Evolutionary conservation across 805 yeast species (phyloP).

Genomic region (Zygosaccharomyces kombuchaensis): DNA sequence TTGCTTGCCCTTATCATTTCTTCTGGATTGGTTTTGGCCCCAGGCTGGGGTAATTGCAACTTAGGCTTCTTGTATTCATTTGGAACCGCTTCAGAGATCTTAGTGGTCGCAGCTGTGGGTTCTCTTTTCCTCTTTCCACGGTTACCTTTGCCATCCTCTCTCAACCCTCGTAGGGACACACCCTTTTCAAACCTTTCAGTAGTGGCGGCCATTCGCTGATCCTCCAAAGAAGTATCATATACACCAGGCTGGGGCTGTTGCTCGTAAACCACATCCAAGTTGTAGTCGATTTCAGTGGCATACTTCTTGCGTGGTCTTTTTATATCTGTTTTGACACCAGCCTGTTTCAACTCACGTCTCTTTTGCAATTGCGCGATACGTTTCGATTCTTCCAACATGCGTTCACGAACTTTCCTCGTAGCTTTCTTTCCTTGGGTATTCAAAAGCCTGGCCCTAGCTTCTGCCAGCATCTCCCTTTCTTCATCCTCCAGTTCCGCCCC

Average conservation of each 20-base stretch:
- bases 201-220: constrained; percentile 36
- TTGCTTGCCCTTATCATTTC: constrained; percentile 9
- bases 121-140: neutral
- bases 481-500: constrained; percentile 77
- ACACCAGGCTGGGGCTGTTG: constrained; percentile 62
- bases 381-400: constrained; percentile 73
- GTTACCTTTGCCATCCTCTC: constrained; percentile 29
- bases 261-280: constrained; percentile 78
- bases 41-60: constrained; percentile 37
- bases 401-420: constrained; percentile 79
- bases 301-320: constrained; percentile 50
- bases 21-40: constrained; percentile 11
- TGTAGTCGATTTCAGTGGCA: constrained; percentile 69
- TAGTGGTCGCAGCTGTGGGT: neutral
- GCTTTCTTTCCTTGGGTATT: constrained; percentile 95
- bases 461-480: constrained; percentile 88
- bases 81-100: constrained; percentile 12
- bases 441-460: constrained; percentile 86
- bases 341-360: constrained; percentile 74
- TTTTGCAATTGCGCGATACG: constrained; percentile 73
- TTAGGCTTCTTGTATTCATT: constrained; percentile 26
- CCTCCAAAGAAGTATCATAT: constrained; percentile 66
- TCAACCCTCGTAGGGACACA: constrained; percentile 45
- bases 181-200: constrained; percentile 40
- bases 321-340: constrained; percentile 57